Evolutionary conservation across 2,329 filamentous ascomycete species (phyloP).

Genomic region (Apiospora rasikravindrae): DNA sequence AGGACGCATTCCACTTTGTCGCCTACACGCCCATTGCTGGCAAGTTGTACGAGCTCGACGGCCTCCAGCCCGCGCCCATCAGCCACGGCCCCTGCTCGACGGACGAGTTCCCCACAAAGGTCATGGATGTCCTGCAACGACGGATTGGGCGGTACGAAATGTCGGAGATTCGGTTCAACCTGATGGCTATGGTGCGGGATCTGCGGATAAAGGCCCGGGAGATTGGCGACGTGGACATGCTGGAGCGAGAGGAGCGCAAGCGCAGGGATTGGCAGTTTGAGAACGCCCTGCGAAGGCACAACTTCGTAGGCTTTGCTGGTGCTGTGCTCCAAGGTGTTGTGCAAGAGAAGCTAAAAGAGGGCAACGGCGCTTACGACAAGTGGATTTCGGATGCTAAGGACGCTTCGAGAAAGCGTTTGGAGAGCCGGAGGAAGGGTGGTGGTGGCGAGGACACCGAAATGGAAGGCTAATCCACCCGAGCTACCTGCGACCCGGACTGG

Average conservation of each 20-base stretch:
- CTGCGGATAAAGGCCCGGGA: conserved; percentile 77
- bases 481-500: neutral
- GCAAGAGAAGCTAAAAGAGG: conserved; percentile 71
- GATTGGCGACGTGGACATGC: conserved; percentile 79
- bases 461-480: conserved; percentile 33
- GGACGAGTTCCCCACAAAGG: conserved; percentile 76
- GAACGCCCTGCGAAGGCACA: conserved; percentile 88
- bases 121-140: conserved; percentile 85
- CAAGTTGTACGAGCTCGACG: conserved; percentile 91
- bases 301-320: conserved; percentile 94
- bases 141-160: conserved; percentile 84
- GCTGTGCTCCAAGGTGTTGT: conserved; percentile 89
- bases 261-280: conserved; percentile 90
- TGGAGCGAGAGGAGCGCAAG: conserved; percentile 83
- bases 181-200: conserved; percentile 91
- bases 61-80: conserved; percentile 90
- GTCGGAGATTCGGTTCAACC: conserved; percentile 92
- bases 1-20: conserved; percentile 97
- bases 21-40: conserved; percentile 86
- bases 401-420: conserved; percentile 53
- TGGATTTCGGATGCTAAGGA: conserved; percentile 75
- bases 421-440: conserved; percentile 44
- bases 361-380: conserved; percentile 67
- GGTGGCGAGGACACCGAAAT: conserved; percentile 50
- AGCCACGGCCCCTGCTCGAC: conserved; percentile 76